Percentiles rank a stretch among this genome's conserved stretches.
Evolutionary conservation across 2,329 filamentous ascomycete species (phyloP).

Genomic region (Xylariaceae sp.): DNA sequence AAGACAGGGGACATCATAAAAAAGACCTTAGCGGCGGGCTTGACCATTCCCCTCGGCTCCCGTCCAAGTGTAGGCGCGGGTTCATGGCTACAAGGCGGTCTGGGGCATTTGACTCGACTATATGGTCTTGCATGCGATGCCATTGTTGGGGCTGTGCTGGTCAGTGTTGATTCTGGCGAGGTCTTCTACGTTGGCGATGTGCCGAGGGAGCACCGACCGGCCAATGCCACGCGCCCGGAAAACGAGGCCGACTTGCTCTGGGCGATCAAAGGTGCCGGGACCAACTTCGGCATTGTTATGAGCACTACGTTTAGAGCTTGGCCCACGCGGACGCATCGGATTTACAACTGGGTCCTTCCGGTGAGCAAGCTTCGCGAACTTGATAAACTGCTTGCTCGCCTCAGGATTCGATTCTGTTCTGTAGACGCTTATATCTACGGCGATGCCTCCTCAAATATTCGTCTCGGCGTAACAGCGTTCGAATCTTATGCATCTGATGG

Average conservation of each 20-base stretch:
- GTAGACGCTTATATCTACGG: constrained; percentile 53
- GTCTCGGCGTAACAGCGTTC: constrained; percentile 48
- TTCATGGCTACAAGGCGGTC: constrained; percentile 60
- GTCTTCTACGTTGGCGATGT: constrained; percentile 49
- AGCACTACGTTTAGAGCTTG: constrained; percentile 48
- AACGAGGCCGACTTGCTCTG: constrained; percentile 50
- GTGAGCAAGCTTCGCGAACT: constrained; percentile 34
- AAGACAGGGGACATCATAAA: constrained; percentile 50
- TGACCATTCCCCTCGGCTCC: constrained; percentile 55
- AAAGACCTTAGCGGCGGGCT: constrained; percentile 39
- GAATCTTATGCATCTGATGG: constrained; percentile 34
- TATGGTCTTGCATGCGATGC: constrained; percentile 55
- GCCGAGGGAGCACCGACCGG: constrained; percentile 40
- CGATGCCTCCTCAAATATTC: constrained; percentile 38
- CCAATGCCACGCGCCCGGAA: constrained; percentile 37
- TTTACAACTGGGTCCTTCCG: constrained; percentile 39
- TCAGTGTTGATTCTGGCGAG: constrained; percentile 45
- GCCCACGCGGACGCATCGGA: constrained; percentile 37
- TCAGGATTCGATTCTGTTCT: constrained; percentile 41
- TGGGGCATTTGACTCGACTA: constrained; percentile 52
- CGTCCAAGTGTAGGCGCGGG: constrained; percentile 60
- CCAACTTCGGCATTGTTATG: constrained; percentile 54
- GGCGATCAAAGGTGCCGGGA: constrained; percentile 54
- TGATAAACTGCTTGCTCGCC: constrained; percentile 34
- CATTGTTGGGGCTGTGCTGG: constrained; percentile 55